Base-by-base conservation (phyloP, 2,329 filamentous ascomycete species). In the Proliferodiscus dingleyae region DNA sequence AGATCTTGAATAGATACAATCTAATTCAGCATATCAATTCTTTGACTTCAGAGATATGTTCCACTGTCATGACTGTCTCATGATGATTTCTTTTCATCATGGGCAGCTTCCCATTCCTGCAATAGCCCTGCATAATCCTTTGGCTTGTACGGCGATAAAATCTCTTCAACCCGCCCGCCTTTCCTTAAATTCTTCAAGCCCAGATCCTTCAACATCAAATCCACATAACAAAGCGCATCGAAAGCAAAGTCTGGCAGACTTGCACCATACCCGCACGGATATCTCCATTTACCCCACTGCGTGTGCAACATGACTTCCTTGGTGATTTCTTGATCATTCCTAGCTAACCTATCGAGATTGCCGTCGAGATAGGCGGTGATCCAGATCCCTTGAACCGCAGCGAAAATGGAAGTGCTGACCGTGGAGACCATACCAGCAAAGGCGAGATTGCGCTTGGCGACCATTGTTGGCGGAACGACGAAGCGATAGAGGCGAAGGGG, bases 181-280 rank as follows among this genome's bases (percentile, higher is more conserved):
- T 83, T 83, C 22, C 78, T 68, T 53, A 74, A 69, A 13, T 68
- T 66, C 16, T 72, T 66, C 42, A 89, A 63, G 0, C 78, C 83
- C 46, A 89, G 56, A 60, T 90, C 85, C 5, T 68, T 65, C 50
- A 85, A 60, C 57, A 90, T 61, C 57, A 81, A 56, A 63, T 89
- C 85, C 11, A 87, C 61, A 43, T 87, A 91, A 3, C 84, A 84
- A 41, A 90, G 62, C 0, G 76, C 77, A 61, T 91, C 87, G 58
- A 89, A 89, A n/a, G n/a, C n/a, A n/a, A n/a, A n/a, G n/a, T n/a
- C n/a, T n/a, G n/a, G n/a, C n/a, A n/a, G n/a, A n/a, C n/a, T n/a
- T n/a, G n/a, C n/a, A 87, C 80, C 54, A 88, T 83, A 60, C 86
- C 83, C 0, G 81, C 53, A 83, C 73, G 3, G 67, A 64, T 18